phyloP scores from a whole-genome alignment of 2,329 filamentous ascomycete species.

The Neophaeococcomyces aloes region DNA sequence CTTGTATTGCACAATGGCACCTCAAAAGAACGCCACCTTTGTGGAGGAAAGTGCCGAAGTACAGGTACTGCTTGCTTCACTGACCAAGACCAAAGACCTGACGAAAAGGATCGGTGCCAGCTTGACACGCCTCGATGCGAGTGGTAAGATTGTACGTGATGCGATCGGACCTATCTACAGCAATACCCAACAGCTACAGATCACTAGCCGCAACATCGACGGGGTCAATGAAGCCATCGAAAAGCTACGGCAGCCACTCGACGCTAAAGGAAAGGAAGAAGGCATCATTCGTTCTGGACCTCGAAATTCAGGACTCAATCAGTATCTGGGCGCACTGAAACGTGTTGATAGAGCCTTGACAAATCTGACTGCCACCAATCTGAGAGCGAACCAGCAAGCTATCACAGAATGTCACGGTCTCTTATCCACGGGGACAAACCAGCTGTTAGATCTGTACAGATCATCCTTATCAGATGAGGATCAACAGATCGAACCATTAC shows the following conservation, averaged over 20 bases:
- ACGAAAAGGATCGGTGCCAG: conserved; percentile 94
- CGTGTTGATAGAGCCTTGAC: conserved; percentile 73
- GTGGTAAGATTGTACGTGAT: conserved; percentile 81
- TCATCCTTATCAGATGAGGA: conserved; percentile 69
- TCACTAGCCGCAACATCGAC: conserved; percentile 83
- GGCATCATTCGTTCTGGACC: conserved; percentile 82
- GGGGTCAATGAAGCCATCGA: conserved; percentile 78
- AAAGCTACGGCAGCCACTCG: conserved; percentile 75
- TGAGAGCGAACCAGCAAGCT: conserved; percentile 83
- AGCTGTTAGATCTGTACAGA: conserved; percentile 76
- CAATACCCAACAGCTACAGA: conserved; percentile 80
- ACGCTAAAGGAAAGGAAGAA: conserved; percentile 86
- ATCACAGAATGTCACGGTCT: conserved; percentile 69
- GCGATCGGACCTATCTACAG: conserved; percentile 86
- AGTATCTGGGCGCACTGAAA: conserved; percentile 82
- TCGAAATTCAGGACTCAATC: conserved; percentile 66
- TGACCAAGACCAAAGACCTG: conserved; percentile 85
- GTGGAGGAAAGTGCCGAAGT: conserved; percentile 59
- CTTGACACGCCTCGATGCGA: conserved; percentile 70
- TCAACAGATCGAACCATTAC: conserved; percentile 72
- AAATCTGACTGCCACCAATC: conserved; percentile 80
- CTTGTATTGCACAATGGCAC: conserved; percentile 49
- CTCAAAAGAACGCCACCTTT: conserved; percentile 46
- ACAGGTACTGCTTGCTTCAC: conserved; percentile 55
- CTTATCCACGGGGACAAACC: conserved; percentile 65